Evolutionary conservation across 768 basidiomycete species (phyloP), one percentile per base, ranked within the genome.

Genomic region (Paxillus involutus): DNA sequence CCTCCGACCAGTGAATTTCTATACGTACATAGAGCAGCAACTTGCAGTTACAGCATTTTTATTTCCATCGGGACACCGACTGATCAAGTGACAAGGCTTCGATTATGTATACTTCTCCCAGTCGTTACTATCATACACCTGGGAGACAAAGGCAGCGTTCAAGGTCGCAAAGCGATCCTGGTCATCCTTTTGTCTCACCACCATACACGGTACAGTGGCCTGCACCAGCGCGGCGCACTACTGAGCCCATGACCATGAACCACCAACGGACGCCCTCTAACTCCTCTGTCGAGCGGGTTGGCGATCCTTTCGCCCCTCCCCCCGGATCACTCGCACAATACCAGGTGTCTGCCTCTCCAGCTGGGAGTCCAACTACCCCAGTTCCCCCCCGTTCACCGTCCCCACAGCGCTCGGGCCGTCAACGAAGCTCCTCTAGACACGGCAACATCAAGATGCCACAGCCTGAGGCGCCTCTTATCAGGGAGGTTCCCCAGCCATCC

Each of bases 171-270:
- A 64, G 66, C 44, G 69, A 70, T 50, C 62, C 68, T 32, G 66
- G 59, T 26, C 58, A 64, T 24, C 14, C 53, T 1, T 58, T 58
- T 42, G 55, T 60, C 29, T 39, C 47, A 12, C 66, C 61, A 7
- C 70, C 69, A 0, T 63, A 69, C 49, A 56, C 56, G 47, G 37
- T 60, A 17, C 57, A n/a, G 16, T 55, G 68, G 58, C 69, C 69
- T 26, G 44, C 59, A 6, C 68, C 68, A 6, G 60, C 58, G 3
- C 68, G 65, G 19, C 66, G 59, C 11, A 19, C 45, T 17, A 60
- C 59, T 7, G 67, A 59, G 17, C 60, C 64, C 32, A 47, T 42
- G 44, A 55, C 47, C 39, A 41, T 16, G 17, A 19, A 29, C 39
- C 56, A 36, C 24, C 51, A 32, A 37, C 61, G 10, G 12, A 50